Conservation (phyloP, 2,329 filamentous ascomycete species). For the Piedraia hortae region DNA sequence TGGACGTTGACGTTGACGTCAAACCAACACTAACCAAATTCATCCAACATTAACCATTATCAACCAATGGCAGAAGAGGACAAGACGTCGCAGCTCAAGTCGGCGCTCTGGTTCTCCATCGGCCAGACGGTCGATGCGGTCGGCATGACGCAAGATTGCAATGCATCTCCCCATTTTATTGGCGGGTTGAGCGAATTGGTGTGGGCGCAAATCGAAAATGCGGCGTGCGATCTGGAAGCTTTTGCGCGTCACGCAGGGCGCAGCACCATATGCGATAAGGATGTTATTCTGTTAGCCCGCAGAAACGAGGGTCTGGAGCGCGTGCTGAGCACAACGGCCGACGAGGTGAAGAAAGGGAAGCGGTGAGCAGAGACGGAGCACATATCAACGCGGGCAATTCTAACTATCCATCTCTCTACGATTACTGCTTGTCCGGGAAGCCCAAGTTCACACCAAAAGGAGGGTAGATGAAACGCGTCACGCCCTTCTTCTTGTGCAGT, state of each 20-base stretch:
- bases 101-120: constrained; percentile 58
- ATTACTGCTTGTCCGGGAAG: constrained; percentile 18
- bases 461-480: constrained; percentile 22
- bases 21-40: too few species aligned
- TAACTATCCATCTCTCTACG: too few species aligned
- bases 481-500: constrained; percentile 20
- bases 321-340: constrained; percentile 43
- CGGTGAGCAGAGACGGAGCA: too few species aligned
- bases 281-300: constrained; percentile 64
- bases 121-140: constrained; percentile 77
- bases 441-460: constrained; percentile 21
- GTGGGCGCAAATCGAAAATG: constrained; percentile 41
- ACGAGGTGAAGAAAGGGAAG: constrained; percentile 15
- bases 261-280: constrained; percentile 52
- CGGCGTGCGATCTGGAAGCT: constrained; percentile 29
- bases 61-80: constrained; percentile 2
- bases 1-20: too few species aligned
- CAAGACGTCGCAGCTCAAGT: constrained; percentile 42
- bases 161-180: constrained; percentile 35
- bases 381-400: too few species aligned
- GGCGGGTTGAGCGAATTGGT: constrained; percentile 45
- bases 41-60: too few species aligned
- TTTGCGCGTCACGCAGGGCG: constrained; percentile 55
- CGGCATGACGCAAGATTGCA: constrained; percentile 41
- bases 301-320: constrained; percentile 63